A percentile compares a stretch with the other conserved stretches of the same genome.
Evolutionary conservation across 805 yeast species (phyloP).

Genomic region (Allodekkera sacchari): DNA sequence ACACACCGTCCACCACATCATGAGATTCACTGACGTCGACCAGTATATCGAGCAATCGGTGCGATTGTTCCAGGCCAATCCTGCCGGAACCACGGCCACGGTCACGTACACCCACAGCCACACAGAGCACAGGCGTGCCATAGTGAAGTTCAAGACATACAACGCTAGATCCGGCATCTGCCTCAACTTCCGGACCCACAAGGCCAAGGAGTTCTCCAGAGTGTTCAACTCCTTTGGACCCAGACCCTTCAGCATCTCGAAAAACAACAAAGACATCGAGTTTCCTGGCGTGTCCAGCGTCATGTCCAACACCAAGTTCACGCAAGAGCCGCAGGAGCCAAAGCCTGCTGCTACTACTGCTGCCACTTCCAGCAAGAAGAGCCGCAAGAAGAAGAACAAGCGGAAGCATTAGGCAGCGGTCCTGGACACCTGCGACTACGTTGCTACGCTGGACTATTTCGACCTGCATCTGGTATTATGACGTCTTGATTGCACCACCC

Average conservation of each 20-base stretch:
- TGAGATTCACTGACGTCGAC: slow-evolving; percentile 20
- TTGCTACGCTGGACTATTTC: too few relatives aligned
- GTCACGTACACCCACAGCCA: slow-evolving; percentile 27
- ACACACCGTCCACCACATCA: slow-evolving; percentile 13
- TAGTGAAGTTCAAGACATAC: slow-evolving; percentile 49
- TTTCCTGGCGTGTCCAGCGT: slow-evolving; percentile 19
- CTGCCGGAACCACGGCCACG: slow-evolving; percentile 22
- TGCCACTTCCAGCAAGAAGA: not conserved
- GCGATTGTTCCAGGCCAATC: slow-evolving; percentile 20
- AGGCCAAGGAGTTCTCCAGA: slow-evolving; percentile 67
- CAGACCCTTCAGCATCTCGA: slow-evolving; percentile 33
- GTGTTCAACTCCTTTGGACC: slow-evolving; percentile 70
- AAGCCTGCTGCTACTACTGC: not conserved
- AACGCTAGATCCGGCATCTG: slow-evolving; percentile 60
- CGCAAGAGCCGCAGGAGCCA: not conserved
- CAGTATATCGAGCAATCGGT: slow-evolving; percentile 22
- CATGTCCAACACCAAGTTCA: slow-evolving; percentile 15
- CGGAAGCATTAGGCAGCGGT: too few relatives aligned
- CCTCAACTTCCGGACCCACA: slow-evolving; percentile 48
- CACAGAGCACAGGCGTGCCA: slow-evolving; percentile 12
- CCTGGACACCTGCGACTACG: too few relatives aligned
- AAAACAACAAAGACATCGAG: slow-evolving; percentile 12
- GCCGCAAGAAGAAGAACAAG: too few relatives aligned
- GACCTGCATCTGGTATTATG: too few relatives aligned
- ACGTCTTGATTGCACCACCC: too few relatives aligned